Base-by-base conservation (phyloP, 73 alveolate species). In the Blepharisma stoltei region DNA sequence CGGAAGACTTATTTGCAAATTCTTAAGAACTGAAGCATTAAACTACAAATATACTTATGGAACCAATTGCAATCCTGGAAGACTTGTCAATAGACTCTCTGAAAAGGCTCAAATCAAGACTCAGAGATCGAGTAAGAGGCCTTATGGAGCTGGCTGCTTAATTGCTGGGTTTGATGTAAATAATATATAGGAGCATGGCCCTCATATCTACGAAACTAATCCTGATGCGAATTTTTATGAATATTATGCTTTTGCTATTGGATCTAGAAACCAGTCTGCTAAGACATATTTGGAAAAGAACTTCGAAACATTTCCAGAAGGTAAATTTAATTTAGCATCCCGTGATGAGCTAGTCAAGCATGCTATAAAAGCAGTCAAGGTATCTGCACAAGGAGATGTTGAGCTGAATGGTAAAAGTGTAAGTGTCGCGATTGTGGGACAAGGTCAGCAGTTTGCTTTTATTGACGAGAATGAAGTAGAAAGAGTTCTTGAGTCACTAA, bases 61-160 rank as follows among this genome's bases (percentile, higher is more conserved):
- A 80, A 83, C 94, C 50, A 86, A 88, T 76, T 95, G 88, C 82
- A 97, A 97, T 38, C 80, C 89, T 32, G 90, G 89, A 66, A 88
- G 97, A 83, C 83, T 95, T 55, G 92, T 95, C 46, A 77, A 71
- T 50, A 92, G 91, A 81, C 87, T 95, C 48, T 94, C 97, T 23
- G 98, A 93, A 80, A 89, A 88, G 71, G 82, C 45, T 14, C 32
- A 32, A 41, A 27, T 20, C 9, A 93, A 89, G 81, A 95, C 97
- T 43, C 82, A 81, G 73, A 86, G 89, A 68, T 87, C 87, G 7
- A 90, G 91, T 6, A 93, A 95, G 88, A 90, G 99, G 89, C 99
- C 99, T 7, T 95, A 93, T 80, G 99, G 99, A 44, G 99, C 93
- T 70, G 99, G 99, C 6, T 75, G 92, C 76, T 89, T 95, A 53